These are phyloP conservation scores for Penicillium mononematosum DNA, from an alignment of 495 filamentous ascomycete genomes.

Conservation along the genomic window DNA sequence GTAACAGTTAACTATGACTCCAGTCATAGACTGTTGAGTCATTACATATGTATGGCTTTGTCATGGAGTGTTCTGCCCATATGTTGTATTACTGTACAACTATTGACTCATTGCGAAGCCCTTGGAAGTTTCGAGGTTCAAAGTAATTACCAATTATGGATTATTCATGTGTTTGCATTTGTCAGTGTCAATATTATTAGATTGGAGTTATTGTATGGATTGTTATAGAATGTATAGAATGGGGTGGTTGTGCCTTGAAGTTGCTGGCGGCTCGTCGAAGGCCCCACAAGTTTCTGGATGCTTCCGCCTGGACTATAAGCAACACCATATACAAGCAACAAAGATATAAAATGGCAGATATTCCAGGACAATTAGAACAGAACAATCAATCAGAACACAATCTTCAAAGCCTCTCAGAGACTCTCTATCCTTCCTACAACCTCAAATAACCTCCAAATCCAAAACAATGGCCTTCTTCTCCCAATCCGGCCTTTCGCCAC, in stretches of 20 bases:
- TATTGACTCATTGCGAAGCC: slow-evolving; percentile 1
- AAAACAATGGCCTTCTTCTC: slow-evolving; percentile 67
- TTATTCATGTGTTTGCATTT: not conserved
- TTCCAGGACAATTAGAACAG: not conserved
- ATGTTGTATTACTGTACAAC: not conserved
- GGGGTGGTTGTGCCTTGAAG: not conserved
- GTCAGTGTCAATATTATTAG: not conserved
- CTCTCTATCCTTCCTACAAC: not conserved
- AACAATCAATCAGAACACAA: not conserved
- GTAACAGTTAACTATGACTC: too few species aligned
- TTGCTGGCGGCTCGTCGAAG: slow-evolving; percentile 15
- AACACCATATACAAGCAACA: not conserved
- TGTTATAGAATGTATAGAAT: not conserved
- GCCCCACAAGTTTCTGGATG: slow-evolving; percentile 19
- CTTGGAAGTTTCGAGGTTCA: slow-evolving; percentile 5
- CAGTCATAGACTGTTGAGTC: not conserved
- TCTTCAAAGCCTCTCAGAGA: not conserved
- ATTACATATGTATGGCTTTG: not conserved
- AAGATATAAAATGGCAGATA: slow-evolving; percentile 9
- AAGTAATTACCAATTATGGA: not conserved
- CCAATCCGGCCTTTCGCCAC: slow-evolving; percentile 56
- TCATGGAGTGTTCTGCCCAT: not conserved
- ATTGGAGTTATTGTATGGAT: not conserved
- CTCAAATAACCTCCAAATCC: not conserved
- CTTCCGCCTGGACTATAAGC: slow-evolving; percentile 17